A percentile compares a stretch with the other conserved stretches of the same genome.
Conservation (phyloP, 805 yeast genomes). For the Ogataea nitratoaversa region DNA sequence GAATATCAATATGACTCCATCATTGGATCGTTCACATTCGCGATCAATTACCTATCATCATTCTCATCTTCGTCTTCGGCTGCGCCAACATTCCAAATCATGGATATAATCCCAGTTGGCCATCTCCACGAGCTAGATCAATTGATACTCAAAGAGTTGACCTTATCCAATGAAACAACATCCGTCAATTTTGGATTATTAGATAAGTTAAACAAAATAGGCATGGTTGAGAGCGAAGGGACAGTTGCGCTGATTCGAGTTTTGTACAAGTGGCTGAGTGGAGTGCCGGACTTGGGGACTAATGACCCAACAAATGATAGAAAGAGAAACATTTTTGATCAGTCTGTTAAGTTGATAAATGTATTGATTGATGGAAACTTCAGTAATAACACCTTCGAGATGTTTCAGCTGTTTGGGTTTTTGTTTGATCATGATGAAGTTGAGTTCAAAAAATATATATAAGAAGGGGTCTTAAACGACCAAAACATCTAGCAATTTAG, state of each 20-base stretch:
- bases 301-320: slow-evolving; percentile 1
- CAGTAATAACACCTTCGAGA: slow-evolving; percentile 3
- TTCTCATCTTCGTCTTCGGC: slow-evolving; percentile 10
- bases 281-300: slow-evolving; percentile 15
- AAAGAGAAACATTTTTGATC: slow-evolving; percentile 13
- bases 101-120: slow-evolving; percentile 6
- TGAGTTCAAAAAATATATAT: background rate
- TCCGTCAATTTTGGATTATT: slow-evolving; percentile 8
- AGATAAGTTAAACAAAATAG: slow-evolving; percentile 15
- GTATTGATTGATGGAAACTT: slow-evolving; percentile 9
- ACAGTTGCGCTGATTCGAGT: slow-evolving; percentile 20
- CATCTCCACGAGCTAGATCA: slow-evolving; percentile 12
- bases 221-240: slow-evolving; percentile 21
- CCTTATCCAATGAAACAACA: slow-evolving; percentile 3
- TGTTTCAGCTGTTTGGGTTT: slow-evolving; percentile 26
- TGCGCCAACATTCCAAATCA: slow-evolving; percentile 6
- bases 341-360: slow-evolving; percentile 21
- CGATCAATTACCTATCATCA: background rate
- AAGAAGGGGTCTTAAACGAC: slow-evolving; percentile 34
- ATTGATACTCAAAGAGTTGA: slow-evolving; percentile 14
- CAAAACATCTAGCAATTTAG: slow-evolving; percentile 63
- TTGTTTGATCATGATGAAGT: slow-evolving; percentile 13
- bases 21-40: slow-evolving; percentile 16
- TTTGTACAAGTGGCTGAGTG: slow-evolving; percentile 25
- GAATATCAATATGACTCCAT: slow-evolving; percentile 22